Conservation (phyloP, 2,329 filamentous ascomycete genomes). For the Aspergillus versicolor region DNA sequence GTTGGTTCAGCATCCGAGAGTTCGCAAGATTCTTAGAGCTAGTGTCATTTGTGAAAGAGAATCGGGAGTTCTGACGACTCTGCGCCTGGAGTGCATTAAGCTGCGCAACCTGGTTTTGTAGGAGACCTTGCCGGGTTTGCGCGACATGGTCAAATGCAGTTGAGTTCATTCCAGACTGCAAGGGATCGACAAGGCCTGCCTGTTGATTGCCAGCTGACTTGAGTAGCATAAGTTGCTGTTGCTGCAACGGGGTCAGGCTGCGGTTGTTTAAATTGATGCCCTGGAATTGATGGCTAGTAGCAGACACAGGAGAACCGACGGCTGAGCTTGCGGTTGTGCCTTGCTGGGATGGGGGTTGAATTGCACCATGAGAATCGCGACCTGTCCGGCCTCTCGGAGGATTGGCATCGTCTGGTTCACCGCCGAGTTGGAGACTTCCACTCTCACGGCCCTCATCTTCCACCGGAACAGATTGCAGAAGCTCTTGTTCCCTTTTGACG, state of each 20-base stretch:
- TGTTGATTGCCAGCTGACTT: conserved; percentile 60
- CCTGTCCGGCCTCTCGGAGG: conserved; percentile 45
- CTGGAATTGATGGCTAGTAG: conserved; percentile 45
- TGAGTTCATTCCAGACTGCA: conserved; percentile 31
- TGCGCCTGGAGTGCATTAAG: conserved; percentile 64
- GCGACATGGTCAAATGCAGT: conserved; percentile 41
- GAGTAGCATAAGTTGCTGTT: conserved; percentile 68
- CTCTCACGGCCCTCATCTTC: conserved; percentile 77
- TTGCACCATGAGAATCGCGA: conserved; percentile 62
- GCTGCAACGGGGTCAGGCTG: conserved; percentile 77
- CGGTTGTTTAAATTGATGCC: conserved; percentile 65
- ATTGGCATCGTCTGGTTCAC: conserved; percentile 84
- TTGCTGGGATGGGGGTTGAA: conserved; percentile 76
- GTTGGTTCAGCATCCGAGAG: conserved; percentile 56
- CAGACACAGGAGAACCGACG: conserved; percentile 43
- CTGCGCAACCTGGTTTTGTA: conserved; percentile 51
- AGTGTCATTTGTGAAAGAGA: conserved; percentile 72
- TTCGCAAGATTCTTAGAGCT: conserved; percentile 55
- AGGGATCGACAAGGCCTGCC: conserved; percentile 53
- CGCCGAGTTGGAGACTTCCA: conserved; percentile 84
- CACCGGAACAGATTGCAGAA: conserved; percentile 51
- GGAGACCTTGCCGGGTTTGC: conserved; percentile 44
- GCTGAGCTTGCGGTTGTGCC: conserved; percentile 46
- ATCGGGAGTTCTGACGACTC: conserved; percentile 79
- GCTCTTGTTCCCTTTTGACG: conserved; percentile 54